Base-by-base conservation (phyloP, 495 filamentous ascomycete species). In the Diplogelasinospora grovesii region DNA sequence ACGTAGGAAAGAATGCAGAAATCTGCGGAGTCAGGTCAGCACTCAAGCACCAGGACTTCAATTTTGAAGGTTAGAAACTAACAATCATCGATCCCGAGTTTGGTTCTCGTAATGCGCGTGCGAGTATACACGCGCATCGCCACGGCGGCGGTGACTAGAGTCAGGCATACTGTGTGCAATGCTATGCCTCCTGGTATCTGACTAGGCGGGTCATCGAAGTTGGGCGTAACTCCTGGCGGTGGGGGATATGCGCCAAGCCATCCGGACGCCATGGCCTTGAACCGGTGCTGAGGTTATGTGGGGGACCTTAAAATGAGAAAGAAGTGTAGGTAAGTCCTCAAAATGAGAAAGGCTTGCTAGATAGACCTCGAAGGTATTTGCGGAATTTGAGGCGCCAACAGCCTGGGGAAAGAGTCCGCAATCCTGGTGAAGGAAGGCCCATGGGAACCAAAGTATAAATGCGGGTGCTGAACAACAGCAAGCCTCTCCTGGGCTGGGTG, bases 191-290 rank as follows among this genome's bases (percentile, higher is more conserved):
- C 7, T 19, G 9, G 18, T 15, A 45, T 18, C 25, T 45, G 42
- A 19, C 27, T 38, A 22, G 33, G 35, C 31, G 42, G 42, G 13
- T 45, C 9, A 15, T 38, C 25, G 19, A 45, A 45, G 42, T 45
- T 45, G 33, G 32, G 33, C 20, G 30, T 33, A 22, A 45, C 34
- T 13, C 42, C 42, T 23, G 42, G 42, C 21, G 42, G 42, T 18
- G 42, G 31, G 10, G 32, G 39, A 21, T n/a, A n/a, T n/a, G 32
- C 5, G 11, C 33, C 42, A 37, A 16, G n/a, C 42, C 35, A 38
- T 18, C 31, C 7, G 3, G 32, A n/a, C n/a, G n/a, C n/a, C n/a
- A n/a, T n/a, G n/a, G n/a, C n/a, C n/a, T n/a, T n/a, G n/a, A n/a
- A n/a, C n/a, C n/a, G n/a, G n/a, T n/a, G n/a, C n/a, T n/a, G n/a